Base-by-base conservation (phyloP, 495 filamentous ascomycete species). In the Daldinia childiae region DNA sequence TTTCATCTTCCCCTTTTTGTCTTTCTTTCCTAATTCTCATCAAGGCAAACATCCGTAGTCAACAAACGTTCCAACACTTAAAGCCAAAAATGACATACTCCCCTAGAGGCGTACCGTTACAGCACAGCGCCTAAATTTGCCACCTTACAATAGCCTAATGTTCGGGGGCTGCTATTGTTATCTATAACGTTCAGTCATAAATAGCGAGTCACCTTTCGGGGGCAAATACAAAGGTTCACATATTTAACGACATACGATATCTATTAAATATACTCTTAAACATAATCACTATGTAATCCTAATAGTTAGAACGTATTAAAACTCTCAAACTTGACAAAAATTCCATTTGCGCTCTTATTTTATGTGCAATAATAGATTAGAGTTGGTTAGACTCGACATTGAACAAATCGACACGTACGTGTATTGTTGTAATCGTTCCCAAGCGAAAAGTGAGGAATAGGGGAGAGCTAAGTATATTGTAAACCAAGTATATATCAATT, bases 61-160 rank as follows among this genome's bases (percentile, higher is more conserved):
- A 54, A 14, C 32, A 36, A 64, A 51, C 38, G 15, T 17, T 48
- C 52, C 39, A 63, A 55, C 26, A 29, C n/a, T n/a, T 38, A 59
- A 52, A 30, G 30, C 43, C 8, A 52, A 3, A 34, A 19, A 39
- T 17, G 32, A 14, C 15, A 29, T 59, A 17, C 15, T 60, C n/a
- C 24, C 24, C 43, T 27, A 27, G 14, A 32, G 29, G 32, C 29
- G 34, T 21, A 15, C 14, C 51, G 52, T 63, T 69, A 41, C 55
- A n/a, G 32, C 55, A 64, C 55, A 48, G 45, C 45, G 54, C 43
- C 67, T 12, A 19, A 59, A 52, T 32, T 43, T 24, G 17, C n/a
- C 36, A 51, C 21, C 39, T 48, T 41, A 50, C 29, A 26, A 36
- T 19, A 39, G 15, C 27, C n/a, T 15, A 7, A 14, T 29, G 9